Conservation (phyloP, 495 filamentous ascomycete species). For the Acidiella bohemica region DNA sequence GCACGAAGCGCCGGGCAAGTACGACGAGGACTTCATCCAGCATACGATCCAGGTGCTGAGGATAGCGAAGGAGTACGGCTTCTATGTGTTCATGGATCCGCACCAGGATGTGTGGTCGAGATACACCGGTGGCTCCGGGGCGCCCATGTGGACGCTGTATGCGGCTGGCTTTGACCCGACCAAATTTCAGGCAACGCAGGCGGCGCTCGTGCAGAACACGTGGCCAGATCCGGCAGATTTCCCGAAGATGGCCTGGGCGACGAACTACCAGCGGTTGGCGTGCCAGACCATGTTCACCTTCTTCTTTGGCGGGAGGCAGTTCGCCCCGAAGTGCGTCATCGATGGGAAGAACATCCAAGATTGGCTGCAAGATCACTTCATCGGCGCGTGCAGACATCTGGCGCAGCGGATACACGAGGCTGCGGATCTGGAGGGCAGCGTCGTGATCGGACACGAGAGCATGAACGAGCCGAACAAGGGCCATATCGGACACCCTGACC, state of each 20-base stretch:
- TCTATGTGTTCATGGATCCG: constrained; percentile 95
- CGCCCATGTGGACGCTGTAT: constrained; percentile 95
- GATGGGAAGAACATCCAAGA: constrained; percentile 94
- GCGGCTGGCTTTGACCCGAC: constrained; percentile 80
- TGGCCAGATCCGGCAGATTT: constrained; percentile 76
- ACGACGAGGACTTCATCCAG: constrained; percentile 87
- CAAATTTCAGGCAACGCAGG: constrained; percentile 74
- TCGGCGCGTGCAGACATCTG: constrained; percentile 64
- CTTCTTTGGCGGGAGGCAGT: constrained; percentile 86
- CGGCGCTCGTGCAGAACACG: constrained; percentile 87
- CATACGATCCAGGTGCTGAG: constrained; percentile 78
- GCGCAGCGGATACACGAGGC: constrained; percentile 79
- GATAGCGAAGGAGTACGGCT: constrained; percentile 75
- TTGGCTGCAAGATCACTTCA: constrained; percentile 78
- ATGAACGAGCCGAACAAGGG: constrained; percentile 91
- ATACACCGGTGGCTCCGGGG: constrained; percentile 85
- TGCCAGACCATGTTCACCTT: constrained; percentile 86
- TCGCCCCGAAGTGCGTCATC: constrained; percentile 91
- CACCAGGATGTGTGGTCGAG: constrained; percentile 98
- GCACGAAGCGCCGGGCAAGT: constrained; percentile 78
- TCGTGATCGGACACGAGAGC: constrained; percentile 91
- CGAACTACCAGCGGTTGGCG: constrained; percentile 81
- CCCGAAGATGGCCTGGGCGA: constrained; percentile 99
- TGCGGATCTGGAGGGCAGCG: constrained; percentile 71
- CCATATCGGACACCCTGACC: constrained; percentile 70